Evolutionary conservation across 2,329 filamentous ascomycete genomes (phyloP).

Genomic region (Fusarium austroafricanum): DNA sequence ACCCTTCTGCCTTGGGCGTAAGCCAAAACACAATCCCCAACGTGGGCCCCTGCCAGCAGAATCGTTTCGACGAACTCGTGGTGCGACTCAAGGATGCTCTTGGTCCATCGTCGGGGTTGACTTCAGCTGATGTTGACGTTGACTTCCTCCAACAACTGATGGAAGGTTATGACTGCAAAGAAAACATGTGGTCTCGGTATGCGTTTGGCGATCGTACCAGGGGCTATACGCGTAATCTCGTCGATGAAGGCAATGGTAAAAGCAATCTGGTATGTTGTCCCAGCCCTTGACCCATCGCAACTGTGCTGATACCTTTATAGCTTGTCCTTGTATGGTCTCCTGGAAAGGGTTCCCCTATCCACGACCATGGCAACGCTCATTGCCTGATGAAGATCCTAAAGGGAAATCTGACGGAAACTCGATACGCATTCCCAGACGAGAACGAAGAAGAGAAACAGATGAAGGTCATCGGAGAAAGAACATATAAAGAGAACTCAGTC

Average conservation of each 20-base stretch:
- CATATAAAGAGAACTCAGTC: conserved; percentile 77
- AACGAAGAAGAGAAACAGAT: conserved; percentile 65
- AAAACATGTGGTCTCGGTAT: conserved; percentile 79
- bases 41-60: conserved; percentile 46
- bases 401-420: conserved; percentile 82
- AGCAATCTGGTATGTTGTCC: conserved; percentile 71
- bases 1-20: conserved; percentile 25
- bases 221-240: conserved; percentile 87
- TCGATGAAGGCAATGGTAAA: conserved; percentile 88
- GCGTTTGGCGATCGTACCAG: conserved; percentile 77
- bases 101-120: conserved; percentile 83
- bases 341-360: conserved; percentile 83
- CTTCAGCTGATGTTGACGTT: conserved; percentile 84
- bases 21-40: conserved; percentile 36
- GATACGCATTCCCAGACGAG: conserved; percentile 77
- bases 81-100: conserved; percentile 77
- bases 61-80: conserved; percentile 77
- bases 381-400: conserved; percentile 92
- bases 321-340: conserved; percentile 91
- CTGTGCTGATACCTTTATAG: conserved; percentile 57
- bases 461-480: conserved; percentile 73
- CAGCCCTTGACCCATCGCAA: conserved; percentile 13
- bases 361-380: conserved; percentile 89
- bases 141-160: conserved; percentile 77
- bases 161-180: conserved; percentile 76